These are phyloP conservation scores for Tubosaeta sp. DNA, from an alignment of 768 basidiomycete genomes.

Conservation along the genomic window DNA sequence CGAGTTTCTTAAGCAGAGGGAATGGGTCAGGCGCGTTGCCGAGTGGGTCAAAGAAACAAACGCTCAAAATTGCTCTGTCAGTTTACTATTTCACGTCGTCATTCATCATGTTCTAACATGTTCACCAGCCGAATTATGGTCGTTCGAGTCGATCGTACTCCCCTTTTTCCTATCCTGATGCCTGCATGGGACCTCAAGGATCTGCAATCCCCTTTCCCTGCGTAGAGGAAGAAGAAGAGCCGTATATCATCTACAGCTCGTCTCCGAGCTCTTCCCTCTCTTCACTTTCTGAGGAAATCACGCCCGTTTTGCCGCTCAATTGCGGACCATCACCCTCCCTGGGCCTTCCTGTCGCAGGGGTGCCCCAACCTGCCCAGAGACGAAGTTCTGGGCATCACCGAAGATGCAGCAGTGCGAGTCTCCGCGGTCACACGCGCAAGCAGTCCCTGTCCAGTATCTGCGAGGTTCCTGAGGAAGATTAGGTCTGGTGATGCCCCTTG, in stretches of 20 bases:
- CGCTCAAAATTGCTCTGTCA: conserved; percentile 24
- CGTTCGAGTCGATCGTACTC: conserved; percentile 8
- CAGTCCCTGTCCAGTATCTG: conserved; percentile 30
- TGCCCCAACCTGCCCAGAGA: conserved; percentile 12
- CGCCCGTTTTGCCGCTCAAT: conserved; percentile 22
- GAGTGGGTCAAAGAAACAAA: conserved; percentile 35
- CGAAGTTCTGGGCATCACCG: conserved; percentile 24
- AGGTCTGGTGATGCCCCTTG: background rate
- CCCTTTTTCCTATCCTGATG: conserved; percentile 11
- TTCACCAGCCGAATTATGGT: conserved; percentile 18
- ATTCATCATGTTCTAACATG: background rate
- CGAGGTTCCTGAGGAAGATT: conserved; percentile 33
- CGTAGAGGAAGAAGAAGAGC: conserved; percentile 29
- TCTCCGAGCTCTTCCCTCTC: conserved; percentile 31
- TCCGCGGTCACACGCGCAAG: conserved; percentile 28
- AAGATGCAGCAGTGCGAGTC: conserved; percentile 30
- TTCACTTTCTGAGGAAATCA: conserved; percentile 29
- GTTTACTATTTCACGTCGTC: background rate
- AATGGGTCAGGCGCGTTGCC: conserved; percentile 38
- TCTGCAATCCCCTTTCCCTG: conserved; percentile 24
- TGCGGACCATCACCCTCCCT: conserved; percentile 13
- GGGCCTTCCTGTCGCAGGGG: background rate
- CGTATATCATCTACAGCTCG: conserved; percentile 32
- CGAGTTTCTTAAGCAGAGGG: conserved; percentile 47
- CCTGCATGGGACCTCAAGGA: conserved; percentile 1